Conservation (phyloP, 2,329 filamentous ascomycete genomes). For the Aphanocladium album region DNA sequence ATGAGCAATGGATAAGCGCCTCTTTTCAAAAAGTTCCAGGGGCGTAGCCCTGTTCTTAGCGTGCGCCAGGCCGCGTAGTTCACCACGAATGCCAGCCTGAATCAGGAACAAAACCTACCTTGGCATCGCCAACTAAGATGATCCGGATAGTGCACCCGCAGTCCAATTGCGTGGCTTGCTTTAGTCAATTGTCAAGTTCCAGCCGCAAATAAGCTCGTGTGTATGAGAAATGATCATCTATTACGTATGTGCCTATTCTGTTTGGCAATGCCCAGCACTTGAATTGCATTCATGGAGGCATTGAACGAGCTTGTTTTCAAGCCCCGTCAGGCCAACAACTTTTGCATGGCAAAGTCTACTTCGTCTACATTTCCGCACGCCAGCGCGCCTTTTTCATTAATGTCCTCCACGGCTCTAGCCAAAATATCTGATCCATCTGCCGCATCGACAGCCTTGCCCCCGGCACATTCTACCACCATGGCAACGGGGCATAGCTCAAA, state of each 20-base stretch:
- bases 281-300: background rate
- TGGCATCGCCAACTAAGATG: background rate
- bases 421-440: conserved; percentile 37
- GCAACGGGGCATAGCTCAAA: conserved; percentile 59
- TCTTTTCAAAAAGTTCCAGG: background rate
- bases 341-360: conserved; percentile 33
- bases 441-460: conserved; percentile 51
- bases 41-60: background rate
- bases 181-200: no score
- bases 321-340: conserved; percentile 12
- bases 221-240: no score
- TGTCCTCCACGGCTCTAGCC: conserved; percentile 30
- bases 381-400: conserved; percentile 46
- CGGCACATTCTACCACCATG: conserved; percentile 55
- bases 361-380: conserved; percentile 47
- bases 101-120: no score
- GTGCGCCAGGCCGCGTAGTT: background rate
- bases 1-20: background rate
- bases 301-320: background rate
- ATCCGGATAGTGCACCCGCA: background rate
- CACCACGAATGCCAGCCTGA: no score
- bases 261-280: background rate
- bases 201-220: no score
- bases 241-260: background rate
- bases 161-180: background rate